phyloP scores from a whole-genome alignment of 768 basidiomycete species.

The Cytidiella melzeri region DNA sequence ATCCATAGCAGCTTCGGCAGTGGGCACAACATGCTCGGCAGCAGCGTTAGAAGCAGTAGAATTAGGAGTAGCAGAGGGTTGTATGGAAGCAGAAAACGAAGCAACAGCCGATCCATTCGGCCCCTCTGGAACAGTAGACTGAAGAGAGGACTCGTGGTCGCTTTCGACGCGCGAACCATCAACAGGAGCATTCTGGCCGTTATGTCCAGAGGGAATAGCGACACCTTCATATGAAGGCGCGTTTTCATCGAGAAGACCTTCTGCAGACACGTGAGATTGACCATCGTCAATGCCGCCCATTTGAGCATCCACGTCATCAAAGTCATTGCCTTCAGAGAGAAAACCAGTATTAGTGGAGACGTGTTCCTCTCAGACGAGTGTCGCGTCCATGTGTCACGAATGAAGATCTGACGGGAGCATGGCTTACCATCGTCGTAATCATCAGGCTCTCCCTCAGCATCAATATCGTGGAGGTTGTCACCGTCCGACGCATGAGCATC shows the following conservation, averaged over 20 bases:
- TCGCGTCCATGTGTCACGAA: conserved; percentile 24
- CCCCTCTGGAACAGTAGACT: conserved; percentile 19
- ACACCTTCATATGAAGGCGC: conserved; percentile 6
- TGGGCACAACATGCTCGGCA: conserved; percentile 33
- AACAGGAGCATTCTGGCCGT: conserved; percentile 1
- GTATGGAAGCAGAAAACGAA: conserved; percentile 26
- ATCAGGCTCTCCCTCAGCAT: conserved; percentile 23
- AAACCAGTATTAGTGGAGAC: conserved; percentile 56
- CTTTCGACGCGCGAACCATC: conserved; percentile 2
- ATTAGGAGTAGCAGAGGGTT: conserved; percentile 39
- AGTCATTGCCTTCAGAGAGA: conserved; percentile 43
- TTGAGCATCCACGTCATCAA: conserved; percentile 30
- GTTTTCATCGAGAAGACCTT: conserved; percentile 1
- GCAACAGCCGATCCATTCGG: conserved; percentile 23
- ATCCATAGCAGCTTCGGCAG: conserved; percentile 42
- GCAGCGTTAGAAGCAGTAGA: conserved; percentile 35
- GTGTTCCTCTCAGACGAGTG: conserved; percentile 23
- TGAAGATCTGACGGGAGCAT: conserved; percentile 16
- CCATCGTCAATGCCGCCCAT: conserved; percentile 10
- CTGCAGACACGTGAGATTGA: conserved; percentile 3
- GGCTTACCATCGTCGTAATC: conserved; percentile 29
- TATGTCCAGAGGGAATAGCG: conserved; percentile 5
- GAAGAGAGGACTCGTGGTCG: conserved; percentile 1
- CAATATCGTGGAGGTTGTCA: conserved; percentile 16
- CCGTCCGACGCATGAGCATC: conserved; percentile 17